phyloP scores from a whole-genome alignment of 805 yeast species.

The Komagataella mondaviorum region DNA sequence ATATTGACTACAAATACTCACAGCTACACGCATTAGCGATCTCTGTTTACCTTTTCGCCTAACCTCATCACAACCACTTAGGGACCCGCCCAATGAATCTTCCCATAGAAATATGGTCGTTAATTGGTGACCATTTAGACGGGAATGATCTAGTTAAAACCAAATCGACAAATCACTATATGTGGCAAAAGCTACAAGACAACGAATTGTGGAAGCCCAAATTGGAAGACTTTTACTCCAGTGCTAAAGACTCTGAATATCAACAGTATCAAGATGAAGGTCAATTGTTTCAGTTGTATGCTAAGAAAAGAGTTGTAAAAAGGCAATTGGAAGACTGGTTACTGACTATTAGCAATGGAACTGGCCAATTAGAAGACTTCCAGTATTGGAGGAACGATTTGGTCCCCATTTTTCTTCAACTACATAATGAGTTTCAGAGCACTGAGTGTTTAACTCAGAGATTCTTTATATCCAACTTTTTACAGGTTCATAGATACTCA shows the following conservation, averaged over 20 bases:
- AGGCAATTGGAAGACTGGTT: background rate
- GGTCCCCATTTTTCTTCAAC: background rate
- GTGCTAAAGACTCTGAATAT: background rate
- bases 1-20: background rate
- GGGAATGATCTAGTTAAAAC: background rate
- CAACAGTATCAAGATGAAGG: background rate
- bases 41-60: background rate
- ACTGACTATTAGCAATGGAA: background rate
- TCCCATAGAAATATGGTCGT: conserved; percentile 1
- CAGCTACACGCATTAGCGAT: background rate
- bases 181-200: background rate
- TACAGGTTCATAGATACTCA: background rate
- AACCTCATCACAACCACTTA: background rate
- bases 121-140: background rate
- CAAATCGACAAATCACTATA: background rate
- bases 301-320: background rate
- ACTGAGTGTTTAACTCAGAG: background rate
- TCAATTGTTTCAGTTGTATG: background rate
- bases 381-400: background rate
- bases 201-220: background rate
- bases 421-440: background rate
- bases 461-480: background rate
- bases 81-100: background rate
- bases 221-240: background rate
- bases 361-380: background rate